phyloP scores from a whole-genome alignment of 2,329 filamentous ascomycete genomes.

The Pyrenochaeta sp. region DNA sequence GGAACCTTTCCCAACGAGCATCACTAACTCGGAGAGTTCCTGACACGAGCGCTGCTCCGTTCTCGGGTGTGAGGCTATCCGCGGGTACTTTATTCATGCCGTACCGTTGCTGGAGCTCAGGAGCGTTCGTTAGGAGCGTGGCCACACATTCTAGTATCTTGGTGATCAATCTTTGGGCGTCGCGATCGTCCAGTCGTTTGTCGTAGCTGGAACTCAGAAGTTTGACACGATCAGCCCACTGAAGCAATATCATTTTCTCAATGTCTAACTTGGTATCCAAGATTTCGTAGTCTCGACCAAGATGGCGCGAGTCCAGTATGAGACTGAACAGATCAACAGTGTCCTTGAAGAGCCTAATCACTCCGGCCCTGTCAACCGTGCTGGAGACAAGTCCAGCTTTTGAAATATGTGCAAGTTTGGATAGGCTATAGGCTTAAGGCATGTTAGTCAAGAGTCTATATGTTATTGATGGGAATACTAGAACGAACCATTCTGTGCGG shows the following conservation, averaged over 20 bases:
- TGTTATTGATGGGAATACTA: no score
- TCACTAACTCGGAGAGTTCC: background rate
- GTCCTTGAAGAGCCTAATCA: background rate
- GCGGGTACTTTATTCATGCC: no score
- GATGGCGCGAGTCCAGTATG: background rate
- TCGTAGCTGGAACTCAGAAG: background rate
- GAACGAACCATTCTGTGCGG: no score
- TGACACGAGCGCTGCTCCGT: no score
- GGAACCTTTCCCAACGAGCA: background rate
- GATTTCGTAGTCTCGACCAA: conserved; percentile 4
- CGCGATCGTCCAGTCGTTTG: background rate
- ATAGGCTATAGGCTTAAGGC: no score
- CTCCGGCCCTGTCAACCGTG: background rate
- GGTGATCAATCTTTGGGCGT: background rate
- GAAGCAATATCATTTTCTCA: background rate
- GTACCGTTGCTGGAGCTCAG: background rate
- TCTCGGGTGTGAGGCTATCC: no score
- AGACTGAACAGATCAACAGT: background rate
- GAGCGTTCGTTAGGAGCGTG: background rate
- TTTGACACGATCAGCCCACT: background rate
- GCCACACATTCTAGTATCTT: background rate
- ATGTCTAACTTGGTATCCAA: conserved; percentile 2
- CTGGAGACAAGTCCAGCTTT: no score
- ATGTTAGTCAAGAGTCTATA: background rate
- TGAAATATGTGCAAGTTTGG: no score